These are phyloP conservation scores for Hippophae gyantsensis DNA, from an alignment of 306 rosid species.

Conservation along the genomic window DNA sequence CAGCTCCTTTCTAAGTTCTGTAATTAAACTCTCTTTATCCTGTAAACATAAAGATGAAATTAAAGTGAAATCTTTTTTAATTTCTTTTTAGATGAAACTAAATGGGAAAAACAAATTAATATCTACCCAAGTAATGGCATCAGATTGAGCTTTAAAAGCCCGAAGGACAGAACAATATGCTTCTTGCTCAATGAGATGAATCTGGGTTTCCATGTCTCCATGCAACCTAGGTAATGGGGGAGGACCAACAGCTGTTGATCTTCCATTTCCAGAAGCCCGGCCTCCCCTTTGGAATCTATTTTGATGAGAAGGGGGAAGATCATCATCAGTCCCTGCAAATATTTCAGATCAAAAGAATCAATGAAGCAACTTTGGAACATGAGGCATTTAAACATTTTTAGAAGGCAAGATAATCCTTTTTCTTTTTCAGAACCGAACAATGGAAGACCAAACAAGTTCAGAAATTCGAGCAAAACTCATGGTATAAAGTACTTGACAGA, in stretches of 20 bases:
- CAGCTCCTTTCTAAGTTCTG: constrained; percentile 46
- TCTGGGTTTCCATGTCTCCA: constrained; percentile 43
- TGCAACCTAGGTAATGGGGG: constrained; percentile 30
- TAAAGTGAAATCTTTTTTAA: background rate
- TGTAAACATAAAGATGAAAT: constrained; percentile 8
- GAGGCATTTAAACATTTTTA: background rate
- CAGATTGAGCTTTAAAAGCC: constrained; percentile 50
- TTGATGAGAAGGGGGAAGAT: constrained; percentile 39
- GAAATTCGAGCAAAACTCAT: constrained; percentile 8
- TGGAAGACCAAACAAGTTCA: background rate
- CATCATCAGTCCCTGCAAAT: constrained; percentile 47
- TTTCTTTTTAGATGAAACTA: too few relatives aligned
- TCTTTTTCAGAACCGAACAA: background rate
- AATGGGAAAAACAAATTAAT: constrained; percentile 9
- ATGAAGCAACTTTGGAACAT: background rate
- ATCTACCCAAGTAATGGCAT: constrained; percentile 52
- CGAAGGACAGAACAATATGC: constrained; percentile 43
- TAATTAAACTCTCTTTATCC: constrained; percentile 48
- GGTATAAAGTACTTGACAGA: constrained; percentile 11
- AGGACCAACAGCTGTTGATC: constrained; percentile 29
- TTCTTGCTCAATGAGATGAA: constrained; percentile 46
- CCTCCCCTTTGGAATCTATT: constrained; percentile 39
- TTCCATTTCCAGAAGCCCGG: constrained; percentile 34
- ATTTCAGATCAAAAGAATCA: background rate
- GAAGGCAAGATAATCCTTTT: background rate